phyloP scores from a whole-genome alignment of 192 early-diverging fungal species.

The Anaeromyces robustus region DNA sequence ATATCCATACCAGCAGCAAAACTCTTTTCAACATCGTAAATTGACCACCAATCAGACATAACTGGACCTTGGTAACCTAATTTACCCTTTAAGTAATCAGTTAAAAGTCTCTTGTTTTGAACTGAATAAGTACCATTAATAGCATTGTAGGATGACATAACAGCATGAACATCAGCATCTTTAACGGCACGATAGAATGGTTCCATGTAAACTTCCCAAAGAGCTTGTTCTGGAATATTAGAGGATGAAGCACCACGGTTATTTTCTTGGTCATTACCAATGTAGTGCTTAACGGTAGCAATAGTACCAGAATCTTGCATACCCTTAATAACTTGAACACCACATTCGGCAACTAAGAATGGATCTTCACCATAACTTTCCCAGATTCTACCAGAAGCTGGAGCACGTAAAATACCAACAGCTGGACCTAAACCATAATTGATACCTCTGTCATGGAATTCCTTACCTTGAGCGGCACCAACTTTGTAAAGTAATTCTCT shows the following conservation, averaged over 20 bases:
- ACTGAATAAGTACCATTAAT: slow-evolving; percentile 9
- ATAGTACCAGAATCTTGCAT: slow-evolving; percentile 30
- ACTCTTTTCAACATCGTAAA: slow-evolving; percentile 11
- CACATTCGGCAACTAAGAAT: slow-evolving; percentile 16
- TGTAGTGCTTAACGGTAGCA: slow-evolving; percentile 27
- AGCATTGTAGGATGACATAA: slow-evolving; percentile 51
- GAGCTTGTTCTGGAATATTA: slow-evolving; percentile 27
- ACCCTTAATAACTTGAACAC: slow-evolving; percentile 13
- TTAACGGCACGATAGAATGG: slow-evolving; percentile 7
- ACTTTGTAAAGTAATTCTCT: slow-evolving; percentile 16
- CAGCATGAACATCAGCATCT: slow-evolving; percentile 29
- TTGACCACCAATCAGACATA: slow-evolving; percentile 43
- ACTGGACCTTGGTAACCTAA: slow-evolving; percentile 43
- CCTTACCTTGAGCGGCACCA: slow-evolving; percentile 27
- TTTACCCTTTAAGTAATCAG: slow-evolving; percentile 25
- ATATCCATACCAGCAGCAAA: slow-evolving; percentile 30
- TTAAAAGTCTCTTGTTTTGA: slow-evolving; percentile 25
- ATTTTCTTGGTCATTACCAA: too few relatives aligned
- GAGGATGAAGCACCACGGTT: slow-evolving; percentile 2
- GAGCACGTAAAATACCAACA: slow-evolving; percentile 16
- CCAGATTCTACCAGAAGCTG: neutral
- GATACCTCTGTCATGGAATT: slow-evolving; percentile 34
- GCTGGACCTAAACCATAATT: slow-evolving; percentile 30
- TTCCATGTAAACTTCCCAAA: slow-evolving; percentile 34
- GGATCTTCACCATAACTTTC: slow-evolving; percentile 25